Conservation (phyloP, 192 early-diverging fungal genomes). For the Coemansia sp. region DNA sequence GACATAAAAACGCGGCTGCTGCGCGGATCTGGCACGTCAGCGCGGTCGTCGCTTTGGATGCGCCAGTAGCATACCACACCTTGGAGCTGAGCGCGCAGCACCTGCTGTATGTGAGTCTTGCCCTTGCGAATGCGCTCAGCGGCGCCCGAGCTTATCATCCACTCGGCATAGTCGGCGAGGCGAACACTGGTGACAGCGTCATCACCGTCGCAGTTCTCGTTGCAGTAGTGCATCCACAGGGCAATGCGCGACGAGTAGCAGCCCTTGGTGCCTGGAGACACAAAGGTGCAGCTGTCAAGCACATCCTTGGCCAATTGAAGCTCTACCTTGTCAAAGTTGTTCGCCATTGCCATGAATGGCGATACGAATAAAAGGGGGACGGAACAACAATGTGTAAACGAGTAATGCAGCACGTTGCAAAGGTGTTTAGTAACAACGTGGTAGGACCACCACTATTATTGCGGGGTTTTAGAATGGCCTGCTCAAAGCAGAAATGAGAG, state of each 20-base stretch:
- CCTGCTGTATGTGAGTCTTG: constrained; percentile 45
- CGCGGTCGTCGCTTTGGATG: constrained; percentile 30
- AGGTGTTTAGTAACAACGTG: no score
- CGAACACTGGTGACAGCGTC: constrained; percentile 35
- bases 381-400: no score
- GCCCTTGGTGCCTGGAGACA: constrained; percentile 40
- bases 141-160: constrained; percentile 52
- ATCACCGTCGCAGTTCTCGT: constrained; percentile 25
- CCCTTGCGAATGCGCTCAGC: constrained; percentile 47
- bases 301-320: constrained; percentile 42
- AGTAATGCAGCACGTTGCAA: no score
- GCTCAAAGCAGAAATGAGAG: no score
- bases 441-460: no score
- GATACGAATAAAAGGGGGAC: background rate
- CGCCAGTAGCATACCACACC: constrained; percentile 55
- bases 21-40: constrained; percentile 31
- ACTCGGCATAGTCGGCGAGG: constrained; percentile 50
- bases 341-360: background rate
- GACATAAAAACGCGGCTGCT: no score
- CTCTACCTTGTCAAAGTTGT: no score
- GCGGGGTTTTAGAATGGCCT: no score
- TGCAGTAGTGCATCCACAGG: constrained; percentile 53
- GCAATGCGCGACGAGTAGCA: constrained; percentile 56
- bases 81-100: constrained; percentile 52
- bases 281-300: constrained; percentile 34